phyloP scores from a whole-genome alignment of 2,329 filamentous ascomycete species.

The Claviceps arundinis region DNA sequence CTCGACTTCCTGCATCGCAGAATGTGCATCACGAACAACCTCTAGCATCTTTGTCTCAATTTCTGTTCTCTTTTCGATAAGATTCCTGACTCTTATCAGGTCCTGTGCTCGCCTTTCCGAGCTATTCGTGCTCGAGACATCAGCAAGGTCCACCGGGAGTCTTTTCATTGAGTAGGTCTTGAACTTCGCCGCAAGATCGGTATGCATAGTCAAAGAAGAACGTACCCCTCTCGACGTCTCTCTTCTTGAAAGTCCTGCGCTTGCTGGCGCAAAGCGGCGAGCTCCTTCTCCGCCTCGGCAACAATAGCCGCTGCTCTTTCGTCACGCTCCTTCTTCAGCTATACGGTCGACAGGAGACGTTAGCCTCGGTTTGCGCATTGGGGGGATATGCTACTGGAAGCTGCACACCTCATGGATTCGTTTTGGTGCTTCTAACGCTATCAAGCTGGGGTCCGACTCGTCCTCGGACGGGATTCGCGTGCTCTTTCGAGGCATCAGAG shows the following conservation, averaged over 20 bases:
- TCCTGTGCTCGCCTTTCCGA: conserved; percentile 6
- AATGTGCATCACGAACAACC: conserved; percentile 11
- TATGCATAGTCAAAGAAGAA: neutral
- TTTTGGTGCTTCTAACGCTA: conserved; percentile 15
- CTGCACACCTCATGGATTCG: conserved; percentile 13
- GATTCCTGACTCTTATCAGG: conserved; percentile 10
- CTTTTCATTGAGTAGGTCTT: neutral
- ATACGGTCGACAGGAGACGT: neutral
- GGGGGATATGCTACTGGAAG: too few species aligned
- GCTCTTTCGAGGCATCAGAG: conserved; percentile 8
- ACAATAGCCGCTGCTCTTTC: conserved; percentile 13
- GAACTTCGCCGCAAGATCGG: neutral
- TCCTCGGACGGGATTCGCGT: conserved; percentile 9
- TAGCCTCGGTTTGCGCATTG: too few species aligned
- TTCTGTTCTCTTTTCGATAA: conserved; percentile 12
- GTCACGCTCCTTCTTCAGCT: conserved; percentile 20
- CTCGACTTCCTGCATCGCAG: conserved; percentile 13
- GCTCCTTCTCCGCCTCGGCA: conserved; percentile 11
- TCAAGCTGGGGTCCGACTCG: conserved; percentile 11
- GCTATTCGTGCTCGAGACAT: conserved; percentile 6
- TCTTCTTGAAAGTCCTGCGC: conserved; percentile 12
- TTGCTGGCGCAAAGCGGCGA: conserved; percentile 14
- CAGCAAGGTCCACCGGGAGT: neutral
- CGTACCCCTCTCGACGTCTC: conserved; percentile 12
- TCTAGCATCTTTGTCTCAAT: conserved; percentile 17